Percentiles rank a stretch among this genome's conserved stretches.
These are phyloP conservation scores for Trichosanthes truncata DNA, from an alignment of 306 rosid species.

Conservation along the genomic window DNA sequence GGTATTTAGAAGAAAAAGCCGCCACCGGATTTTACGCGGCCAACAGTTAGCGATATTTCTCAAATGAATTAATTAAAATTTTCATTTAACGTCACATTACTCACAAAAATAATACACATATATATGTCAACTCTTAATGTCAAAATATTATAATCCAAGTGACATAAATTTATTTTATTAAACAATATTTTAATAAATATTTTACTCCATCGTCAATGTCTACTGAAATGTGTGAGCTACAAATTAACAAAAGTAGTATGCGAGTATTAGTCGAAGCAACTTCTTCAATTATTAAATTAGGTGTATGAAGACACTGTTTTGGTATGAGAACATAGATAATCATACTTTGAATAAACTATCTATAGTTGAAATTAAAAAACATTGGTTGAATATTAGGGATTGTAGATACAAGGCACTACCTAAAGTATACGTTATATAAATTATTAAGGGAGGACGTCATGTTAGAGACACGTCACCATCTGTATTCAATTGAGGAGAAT, in stretches of 20 bases:
- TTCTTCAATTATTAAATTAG: neutral
- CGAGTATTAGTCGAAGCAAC: too few relatives aligned
- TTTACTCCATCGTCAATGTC: neutral
- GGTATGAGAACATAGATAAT: neutral
- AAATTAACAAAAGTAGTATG: neutral
- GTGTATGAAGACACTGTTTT: neutral
- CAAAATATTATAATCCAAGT: neutral
- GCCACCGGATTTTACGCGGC: slow-evolving; percentile 24
- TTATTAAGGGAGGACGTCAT: neutral
- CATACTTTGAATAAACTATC: neutral
- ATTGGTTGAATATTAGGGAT: neutral
- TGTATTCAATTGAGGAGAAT: rapidly evolving
- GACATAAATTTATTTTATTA: neutral
- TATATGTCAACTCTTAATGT: neutral
- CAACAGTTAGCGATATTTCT: slow-evolving; percentile 15
- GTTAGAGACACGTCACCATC: neutral
- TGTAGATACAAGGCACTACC: neutral
- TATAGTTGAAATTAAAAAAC: neutral
- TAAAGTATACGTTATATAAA: neutral
- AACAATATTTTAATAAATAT: neutral
- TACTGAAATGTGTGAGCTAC: neutral
- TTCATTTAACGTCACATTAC: neutral
- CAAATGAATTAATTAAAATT: neutral
- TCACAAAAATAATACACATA: neutral
- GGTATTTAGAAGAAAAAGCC: neutral